Evolutionary conservation across 2,329 filamentous ascomycete species (phyloP).

Genomic region (Penicillium griseofulvum): DNA sequence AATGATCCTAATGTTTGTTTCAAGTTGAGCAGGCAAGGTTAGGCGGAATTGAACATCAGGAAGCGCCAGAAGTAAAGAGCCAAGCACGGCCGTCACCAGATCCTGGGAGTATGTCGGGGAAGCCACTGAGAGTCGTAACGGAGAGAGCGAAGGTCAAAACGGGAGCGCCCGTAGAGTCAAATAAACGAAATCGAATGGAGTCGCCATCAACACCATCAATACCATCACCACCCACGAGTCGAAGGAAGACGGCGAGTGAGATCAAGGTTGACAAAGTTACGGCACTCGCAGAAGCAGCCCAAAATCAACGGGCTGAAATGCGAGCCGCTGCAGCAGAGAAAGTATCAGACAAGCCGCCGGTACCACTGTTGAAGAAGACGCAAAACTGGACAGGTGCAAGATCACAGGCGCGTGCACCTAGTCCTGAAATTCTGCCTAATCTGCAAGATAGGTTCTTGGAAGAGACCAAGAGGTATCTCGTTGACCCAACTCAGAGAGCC

Average conservation of each 20-base stretch:
- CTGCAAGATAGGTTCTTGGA: conserved; percentile 1
- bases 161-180: background rate
- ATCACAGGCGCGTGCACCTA: background rate
- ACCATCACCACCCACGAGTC: background rate
- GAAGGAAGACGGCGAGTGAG: background rate
- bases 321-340: background rate
- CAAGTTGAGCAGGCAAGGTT: background rate
- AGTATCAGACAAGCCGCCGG: background rate
- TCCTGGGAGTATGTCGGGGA: too few species aligned
- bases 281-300: background rate
- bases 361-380: background rate
- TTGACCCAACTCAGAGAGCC: background rate
- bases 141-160: background rate
- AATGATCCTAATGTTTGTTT: background rate
- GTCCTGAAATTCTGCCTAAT: background rate
- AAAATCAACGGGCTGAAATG: background rate
- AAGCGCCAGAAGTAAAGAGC: background rate
- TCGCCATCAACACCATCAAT: background rate
- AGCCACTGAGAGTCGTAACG: too few species aligned
- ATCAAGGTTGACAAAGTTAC: background rate
- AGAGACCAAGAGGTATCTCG: background rate
- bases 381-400: background rate
- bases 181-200: background rate
- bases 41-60: background rate
- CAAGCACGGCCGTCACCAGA: background rate